Base-by-base conservation (phyloP, 164 flowering plant species). In the Vitis labrusca region DNA sequence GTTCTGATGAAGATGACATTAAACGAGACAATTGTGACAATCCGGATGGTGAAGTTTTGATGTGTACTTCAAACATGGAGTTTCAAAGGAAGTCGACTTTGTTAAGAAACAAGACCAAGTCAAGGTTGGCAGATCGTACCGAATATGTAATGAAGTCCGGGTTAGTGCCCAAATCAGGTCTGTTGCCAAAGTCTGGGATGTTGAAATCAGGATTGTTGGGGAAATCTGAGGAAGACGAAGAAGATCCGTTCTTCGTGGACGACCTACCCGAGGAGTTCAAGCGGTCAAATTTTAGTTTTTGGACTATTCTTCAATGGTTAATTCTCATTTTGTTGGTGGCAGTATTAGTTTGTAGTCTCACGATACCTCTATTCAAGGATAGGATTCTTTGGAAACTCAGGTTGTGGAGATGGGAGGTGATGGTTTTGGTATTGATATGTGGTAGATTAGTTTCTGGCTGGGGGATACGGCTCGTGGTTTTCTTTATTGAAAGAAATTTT, bases 401-500 rank as follows among this genome's bases (percentile, higher is more conserved):
- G 8, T 52, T 87, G 9, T 89, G 94, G 94, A 86, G 83, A 69
- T 89, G 91, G 94, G 84, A 79, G 48, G 81, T 89, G 7, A 5
- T 89, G 77, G 44, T 86, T 17, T 64, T 89, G 15, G 89, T 85
- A 53, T 27, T 88, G 49, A 83, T 89, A 0, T 87, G 90, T 68
- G 94, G 94, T 3, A 70, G 91, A 14, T 65, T 89, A 65, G 85
- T 89, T 0, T 86, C 94, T 2, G 91, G 86, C 16, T 88, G 91
- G 91, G 84, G 69, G 9, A 83, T 89, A 9, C 64, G 84, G 29
- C 14, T 86, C 2, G 68, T 74, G 0, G 91, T 89, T 14, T 87
- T 87, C 72, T 76, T 79, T 27, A 81, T 87, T 3, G 91, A 87
- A 72, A 79, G 85, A 61, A 89, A 83, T 53, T 85, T 89, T 29